Evolutionary conservation across 768 basidiomycete genomes (phyloP).

Genomic region (Agaricus subrufescens): DNA sequence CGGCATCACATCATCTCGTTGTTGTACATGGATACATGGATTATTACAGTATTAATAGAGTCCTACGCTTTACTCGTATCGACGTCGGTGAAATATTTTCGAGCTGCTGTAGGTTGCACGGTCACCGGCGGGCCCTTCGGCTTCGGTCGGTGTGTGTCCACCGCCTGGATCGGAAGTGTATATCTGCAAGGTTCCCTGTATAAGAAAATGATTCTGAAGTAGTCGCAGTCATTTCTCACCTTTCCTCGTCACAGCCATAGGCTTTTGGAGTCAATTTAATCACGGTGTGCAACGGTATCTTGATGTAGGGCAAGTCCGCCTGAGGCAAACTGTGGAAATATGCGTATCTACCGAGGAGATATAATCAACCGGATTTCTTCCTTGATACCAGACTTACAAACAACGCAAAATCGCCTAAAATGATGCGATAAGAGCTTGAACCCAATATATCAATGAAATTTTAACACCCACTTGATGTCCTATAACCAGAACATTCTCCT

Average conservation of each 20-base stretch:
- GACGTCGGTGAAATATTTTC: slow-evolving; percentile 38
- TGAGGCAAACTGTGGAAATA: slow-evolving; percentile 94
- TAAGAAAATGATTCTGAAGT: background rate
- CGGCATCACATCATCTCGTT: too few species aligned
- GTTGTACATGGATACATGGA: too few species aligned
- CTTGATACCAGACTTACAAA: slow-evolving; percentile 40
- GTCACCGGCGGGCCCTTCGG: slow-evolving; percentile 36
- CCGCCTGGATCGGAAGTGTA: slow-evolving; percentile 84
- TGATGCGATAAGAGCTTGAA: too few species aligned
- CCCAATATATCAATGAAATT: background rate
- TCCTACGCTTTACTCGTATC: background rate
- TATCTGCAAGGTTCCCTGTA: slow-evolving; percentile 45
- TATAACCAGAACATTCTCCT: slow-evolving; percentile 95
- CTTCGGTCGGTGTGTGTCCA: slow-evolving; percentile 85
- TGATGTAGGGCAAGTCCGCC: slow-evolving; percentile 94
- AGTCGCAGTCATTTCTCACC: slow-evolving; percentile 37
- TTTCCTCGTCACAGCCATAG: slow-evolving; percentile 97
- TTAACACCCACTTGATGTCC: slow-evolving; percentile 73
- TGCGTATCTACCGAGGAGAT: slow-evolving; percentile 65
- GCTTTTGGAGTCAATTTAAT: slow-evolving; percentile 98
- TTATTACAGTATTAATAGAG: too few species aligned
- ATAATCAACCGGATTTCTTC: background rate
- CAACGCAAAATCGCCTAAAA: slow-evolving; percentile 72
- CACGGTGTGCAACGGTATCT: slow-evolving; percentile 94
- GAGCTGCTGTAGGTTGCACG: slow-evolving; percentile 28